Percentiles rank a stretch among this genome's conserved stretches.
phyloP scores from a whole-genome alignment of 129 eudicot genomes.

The Chrysanthemum lavandulifolium region DNA sequence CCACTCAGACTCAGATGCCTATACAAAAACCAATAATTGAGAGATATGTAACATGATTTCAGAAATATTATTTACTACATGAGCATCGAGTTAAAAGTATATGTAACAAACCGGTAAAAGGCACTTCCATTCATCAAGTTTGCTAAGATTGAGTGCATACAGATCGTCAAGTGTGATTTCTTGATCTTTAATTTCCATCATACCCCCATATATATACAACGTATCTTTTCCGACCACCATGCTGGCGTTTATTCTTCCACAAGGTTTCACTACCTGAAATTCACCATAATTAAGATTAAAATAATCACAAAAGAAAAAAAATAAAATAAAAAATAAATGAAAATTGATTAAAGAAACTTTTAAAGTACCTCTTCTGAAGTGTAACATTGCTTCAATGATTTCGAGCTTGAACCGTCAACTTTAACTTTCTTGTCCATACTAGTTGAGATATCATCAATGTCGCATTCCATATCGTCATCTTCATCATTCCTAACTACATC shows the following conservation, averaged over 20 bases:
- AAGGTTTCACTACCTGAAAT: constrained; percentile 83
- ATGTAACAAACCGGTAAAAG: constrained; percentile 66
- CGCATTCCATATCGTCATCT: constrained; percentile 46
- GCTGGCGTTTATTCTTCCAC: constrained; percentile 95
- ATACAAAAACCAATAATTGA: constrained; percentile 15
- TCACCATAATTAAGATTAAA: constrained; percentile 6
- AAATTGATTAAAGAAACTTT: neutral
- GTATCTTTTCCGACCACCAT: constrained; percentile 92
- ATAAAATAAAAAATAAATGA: neutral
- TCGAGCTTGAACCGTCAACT: constrained; percentile 44
- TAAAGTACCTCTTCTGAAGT: constrained; percentile 62
- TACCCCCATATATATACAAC: constrained; percentile 83
- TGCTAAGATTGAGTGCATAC: constrained; percentile 87
- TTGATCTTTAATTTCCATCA: constrained; percentile 94
- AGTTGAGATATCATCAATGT: constrained; percentile 51
- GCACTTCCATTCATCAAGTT: constrained; percentile 99
- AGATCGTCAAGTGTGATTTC: constrained; percentile 95
- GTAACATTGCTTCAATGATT: constrained; percentile 33
- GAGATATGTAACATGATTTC: neutral
- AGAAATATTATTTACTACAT: neutral
- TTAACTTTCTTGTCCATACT: constrained; percentile 47
- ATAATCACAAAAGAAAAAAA: neutral
- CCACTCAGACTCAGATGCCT: constrained; percentile 99
- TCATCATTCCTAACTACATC: constrained; percentile 48
- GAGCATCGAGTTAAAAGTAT: constrained; percentile 16